A percentile compares a stretch with the other conserved stretches of the same genome.
Evolutionary conservation across 2,329 filamentous ascomycete genomes (phyloP).

Genomic region (Pestalotiopsis sp.): DNA sequence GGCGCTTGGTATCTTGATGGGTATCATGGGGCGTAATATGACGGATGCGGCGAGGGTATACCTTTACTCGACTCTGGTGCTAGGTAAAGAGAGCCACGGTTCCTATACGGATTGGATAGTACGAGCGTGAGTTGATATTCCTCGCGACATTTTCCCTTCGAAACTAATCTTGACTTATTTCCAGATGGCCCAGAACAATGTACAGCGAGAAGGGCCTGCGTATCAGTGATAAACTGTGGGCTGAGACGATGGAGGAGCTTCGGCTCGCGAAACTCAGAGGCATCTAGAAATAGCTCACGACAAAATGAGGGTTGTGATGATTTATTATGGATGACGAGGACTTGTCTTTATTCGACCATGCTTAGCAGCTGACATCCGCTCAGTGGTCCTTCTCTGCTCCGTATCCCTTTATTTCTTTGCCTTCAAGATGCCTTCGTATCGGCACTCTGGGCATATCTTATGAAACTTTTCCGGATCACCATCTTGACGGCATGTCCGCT

Average conservation of each 20-base stretch:
- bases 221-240: slow-evolving; percentile 26
- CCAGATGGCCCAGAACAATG: slow-evolving; percentile 24
- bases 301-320: too few species aligned
- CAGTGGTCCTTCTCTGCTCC: too few species aligned
- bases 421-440: too few species aligned
- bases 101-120: slow-evolving; percentile 23
- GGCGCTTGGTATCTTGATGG: background rate
- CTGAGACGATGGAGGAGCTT: slow-evolving; percentile 30
- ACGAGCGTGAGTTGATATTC: slow-evolving; percentile 23
- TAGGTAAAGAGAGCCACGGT: slow-evolving; percentile 26
- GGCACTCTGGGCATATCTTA: too few species aligned
- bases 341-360: too few species aligned
- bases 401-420: too few species aligned
- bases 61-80: slow-evolving; percentile 22
- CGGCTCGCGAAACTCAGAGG: slow-evolving; percentile 18
- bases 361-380: too few species aligned
- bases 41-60: slow-evolving; percentile 22
- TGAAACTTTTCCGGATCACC: too few species aligned
- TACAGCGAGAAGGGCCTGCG: slow-evolving; percentile 24
- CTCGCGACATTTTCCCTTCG: background rate
- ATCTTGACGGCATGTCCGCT: too few species aligned
- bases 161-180: background rate
- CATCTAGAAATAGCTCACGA: background rate
- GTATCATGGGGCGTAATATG: slow-evolving; percentile 17
- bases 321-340: too few species aligned